Base-by-base conservation (phyloP, 2,329 filamentous ascomycete species). In the Xylariales sp. region DNA sequence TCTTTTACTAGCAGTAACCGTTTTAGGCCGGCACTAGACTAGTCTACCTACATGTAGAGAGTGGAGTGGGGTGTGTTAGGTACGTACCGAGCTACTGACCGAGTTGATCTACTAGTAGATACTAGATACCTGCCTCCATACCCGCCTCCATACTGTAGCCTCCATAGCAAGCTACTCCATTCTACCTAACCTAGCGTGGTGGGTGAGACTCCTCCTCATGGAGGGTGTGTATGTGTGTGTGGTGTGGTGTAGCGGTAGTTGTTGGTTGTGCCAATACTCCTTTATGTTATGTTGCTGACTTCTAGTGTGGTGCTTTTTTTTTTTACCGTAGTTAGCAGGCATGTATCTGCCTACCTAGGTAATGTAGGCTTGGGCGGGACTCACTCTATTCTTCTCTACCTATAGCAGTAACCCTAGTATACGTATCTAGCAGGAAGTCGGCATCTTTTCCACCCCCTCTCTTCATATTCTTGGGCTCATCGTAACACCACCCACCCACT, bases 401-500 rank as follows among this genome's bases (percentile, higher is more conserved):
- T 23, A 23, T 2, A 23, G 23, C 23, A 23, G 23, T 23, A 23
- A 23, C 23, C 23, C 23, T 23, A 23, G 23, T 23, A 7, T 39
- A 39, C 9, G 5, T 39, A 23, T 23, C 23, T 23, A 23, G 23
- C 23, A 45, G 12, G 53, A 8, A 39, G 6, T 56, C 53, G 9
- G 39, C 53, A 56, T 56, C 53, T 53, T 46, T 43, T 14, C 36
- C 12, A 8, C 23, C n/a, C 46, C 49, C 46, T 46, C 23, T 48
- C 46, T 41, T 36, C 56, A 45, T 60, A 45, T 54, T n/a, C 32
- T 43, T 36, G 10, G 43, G 43, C 36, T 56, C 45, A 62, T 64
- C 50, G 55, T 46, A n/a, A 61, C 43, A 63, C 55, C 45, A 34
- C 45, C 67, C 50, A 57, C 39, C 53, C 45, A 59, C 52, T 5